Percentiles rank a stretch among this genome's conserved stretches.
phyloP scores from a whole-genome alignment of 1,284 basidiomycete species.

The Blastosporella zonata region DNA sequence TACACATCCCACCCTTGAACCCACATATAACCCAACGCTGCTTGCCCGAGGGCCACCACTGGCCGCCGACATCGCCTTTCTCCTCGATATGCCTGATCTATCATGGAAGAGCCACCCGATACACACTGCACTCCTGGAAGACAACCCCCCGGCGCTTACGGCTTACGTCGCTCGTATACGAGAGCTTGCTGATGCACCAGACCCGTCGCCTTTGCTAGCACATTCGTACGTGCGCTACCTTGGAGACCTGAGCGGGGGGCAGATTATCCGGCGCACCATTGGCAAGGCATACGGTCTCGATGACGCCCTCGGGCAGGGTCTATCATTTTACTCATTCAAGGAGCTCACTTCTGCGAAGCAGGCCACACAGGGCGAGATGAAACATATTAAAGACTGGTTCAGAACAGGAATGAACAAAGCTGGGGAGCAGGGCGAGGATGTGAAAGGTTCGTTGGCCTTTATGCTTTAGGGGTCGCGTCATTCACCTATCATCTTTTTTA shows the following conservation, averaged over 20 bases:
- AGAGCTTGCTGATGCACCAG: conserved; percentile 40
- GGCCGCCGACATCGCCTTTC: conserved; percentile 63
- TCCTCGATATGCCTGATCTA: conserved; percentile 53
- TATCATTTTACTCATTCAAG: conserved; percentile 74
- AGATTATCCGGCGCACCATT: conserved; percentile 64
- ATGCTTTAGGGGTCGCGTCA: conserved; percentile 3
- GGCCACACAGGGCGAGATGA: conserved; percentile 58
- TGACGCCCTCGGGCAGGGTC: conserved; percentile 46
- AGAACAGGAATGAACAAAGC: conserved; percentile 70
- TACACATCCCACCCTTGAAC: conserved; percentile 57
- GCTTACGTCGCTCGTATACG: conserved; percentile 53
- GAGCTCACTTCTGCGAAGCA: conserved; percentile 44
- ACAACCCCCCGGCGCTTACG: conserved; percentile 49
- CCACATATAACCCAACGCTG: conserved; percentile 70
- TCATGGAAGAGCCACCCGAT: conserved; percentile 56
- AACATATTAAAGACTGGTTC: conserved; percentile 77
- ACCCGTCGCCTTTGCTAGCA: conserved; percentile 62
- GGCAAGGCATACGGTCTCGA: conserved; percentile 67
- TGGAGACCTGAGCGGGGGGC: conserved; percentile 84
- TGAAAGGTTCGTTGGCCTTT: conserved; percentile 46
- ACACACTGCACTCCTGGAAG: conserved; percentile 41
- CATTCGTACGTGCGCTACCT: conserved; percentile 85
- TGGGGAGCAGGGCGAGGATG: conserved; percentile 47
- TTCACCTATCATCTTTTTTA: conserved; percentile 2
- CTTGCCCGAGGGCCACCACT: conserved; percentile 60